Conservation (phyloP, 2,329 filamentous ascomycete genomes). For the Lecanicillium sp. region DNA sequence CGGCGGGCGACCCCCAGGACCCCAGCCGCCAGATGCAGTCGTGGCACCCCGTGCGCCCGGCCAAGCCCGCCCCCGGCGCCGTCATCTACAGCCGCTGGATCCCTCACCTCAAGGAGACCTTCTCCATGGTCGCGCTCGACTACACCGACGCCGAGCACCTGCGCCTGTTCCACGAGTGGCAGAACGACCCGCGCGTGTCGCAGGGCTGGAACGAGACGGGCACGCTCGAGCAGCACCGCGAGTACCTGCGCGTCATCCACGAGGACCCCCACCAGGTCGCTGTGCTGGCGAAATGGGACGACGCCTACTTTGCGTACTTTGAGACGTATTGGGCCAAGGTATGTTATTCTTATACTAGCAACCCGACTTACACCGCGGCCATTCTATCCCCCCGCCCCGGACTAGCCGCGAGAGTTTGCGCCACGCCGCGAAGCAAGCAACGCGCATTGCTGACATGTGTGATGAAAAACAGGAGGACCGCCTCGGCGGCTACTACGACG, state of each 20-base stretch:
- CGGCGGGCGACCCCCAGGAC: conserved; percentile 36
- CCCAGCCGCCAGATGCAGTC: conserved; percentile 43
- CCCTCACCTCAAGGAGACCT: conserved; percentile 67
- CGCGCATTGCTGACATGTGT: conserved; percentile 7
- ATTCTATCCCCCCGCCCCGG: no score
- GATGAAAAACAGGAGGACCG: conserved; percentile 41
- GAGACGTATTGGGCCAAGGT: conserved; percentile 71
- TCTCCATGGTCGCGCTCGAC: conserved; percentile 71
- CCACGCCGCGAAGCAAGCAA: no score
- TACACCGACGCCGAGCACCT: conserved; percentile 59
- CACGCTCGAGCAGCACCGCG: conserved; percentile 65
- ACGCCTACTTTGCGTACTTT: conserved; percentile 68
- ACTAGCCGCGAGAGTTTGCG: no score
- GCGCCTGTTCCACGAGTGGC: conserved; percentile 69
- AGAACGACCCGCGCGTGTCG: conserved; percentile 76
- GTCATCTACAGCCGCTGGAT: conserved; percentile 75
- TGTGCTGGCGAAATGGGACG: conserved; percentile 65
- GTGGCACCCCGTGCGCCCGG: conserved; percentile 64
- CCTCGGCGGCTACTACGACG: conserved; percentile 50
- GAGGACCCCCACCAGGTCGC: conserved; percentile 66
- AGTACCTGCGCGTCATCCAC: conserved; percentile 63
- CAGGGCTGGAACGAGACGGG: conserved; percentile 77
- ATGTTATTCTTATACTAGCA: no score
- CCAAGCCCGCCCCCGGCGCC: conserved; percentile 64
- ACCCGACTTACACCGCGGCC: no score